These are phyloP conservation scores for Schwanniomyces vanrijiae DNA, from an alignment of 805 yeast genomes.

Conservation along the genomic window DNA sequence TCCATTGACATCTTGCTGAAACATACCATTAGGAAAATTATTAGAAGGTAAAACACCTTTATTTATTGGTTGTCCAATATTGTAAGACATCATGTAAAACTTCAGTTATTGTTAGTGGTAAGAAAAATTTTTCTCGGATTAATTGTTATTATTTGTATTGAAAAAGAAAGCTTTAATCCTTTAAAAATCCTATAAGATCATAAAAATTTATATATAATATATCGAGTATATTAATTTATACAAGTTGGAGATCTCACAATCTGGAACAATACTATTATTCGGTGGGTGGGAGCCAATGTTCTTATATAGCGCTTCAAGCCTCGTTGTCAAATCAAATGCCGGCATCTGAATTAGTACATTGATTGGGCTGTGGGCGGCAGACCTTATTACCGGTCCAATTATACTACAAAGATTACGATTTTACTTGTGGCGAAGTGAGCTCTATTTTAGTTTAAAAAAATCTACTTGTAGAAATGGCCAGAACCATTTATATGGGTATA, in stretches of 20 bases:
- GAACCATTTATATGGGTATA: background rate
- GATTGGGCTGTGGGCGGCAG: background rate
- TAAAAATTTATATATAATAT: background rate
- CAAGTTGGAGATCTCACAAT: background rate
- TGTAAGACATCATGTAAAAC: constrained; percentile 1
- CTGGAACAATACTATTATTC: background rate
- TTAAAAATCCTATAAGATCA: background rate
- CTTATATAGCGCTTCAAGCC: background rate
- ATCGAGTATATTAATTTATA: background rate
- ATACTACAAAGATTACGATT: background rate
- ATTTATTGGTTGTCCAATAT: background rate
- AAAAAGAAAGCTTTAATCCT: no score
- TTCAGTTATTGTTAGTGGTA: background rate
- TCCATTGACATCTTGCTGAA: background rate
- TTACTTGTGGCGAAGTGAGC: background rate
- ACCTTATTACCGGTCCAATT: background rate
- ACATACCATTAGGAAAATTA: background rate
- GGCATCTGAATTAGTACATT: background rate
- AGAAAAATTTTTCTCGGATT: background rate
- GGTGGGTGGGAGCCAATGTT: background rate
- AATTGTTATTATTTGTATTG: no score
- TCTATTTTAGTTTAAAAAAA: background rate
- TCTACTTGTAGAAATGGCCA: no score
- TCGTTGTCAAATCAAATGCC: constrained; percentile 1
- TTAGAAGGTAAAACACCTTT: background rate